Base-by-base conservation (phyloP, 257 asterid species). In the Ophiorrhiza pumila region DNA sequence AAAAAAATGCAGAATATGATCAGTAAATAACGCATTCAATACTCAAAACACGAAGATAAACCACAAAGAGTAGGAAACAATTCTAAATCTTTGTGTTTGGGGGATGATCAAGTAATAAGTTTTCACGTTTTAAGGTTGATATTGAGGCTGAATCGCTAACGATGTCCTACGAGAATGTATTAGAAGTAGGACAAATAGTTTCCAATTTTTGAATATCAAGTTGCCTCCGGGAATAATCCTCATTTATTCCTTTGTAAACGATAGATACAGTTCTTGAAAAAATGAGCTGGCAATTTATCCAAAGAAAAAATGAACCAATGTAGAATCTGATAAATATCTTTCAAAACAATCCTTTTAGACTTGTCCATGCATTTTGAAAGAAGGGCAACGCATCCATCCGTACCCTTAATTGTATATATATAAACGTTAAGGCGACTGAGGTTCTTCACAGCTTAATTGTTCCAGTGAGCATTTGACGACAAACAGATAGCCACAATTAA, bases 311-410 rank as follows among this genome's bases (percentile, higher is more conserved):
- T 17, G 71, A 72, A 35, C 53, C 14, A 32, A 67, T 41, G 41
- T 68, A 71, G 83, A 73, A 83, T 83, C 76, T 57, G 47, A 25
- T 4, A 72, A 43, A 78, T 41, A 55, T 76, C 74, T 71, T 65
- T 69, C 46, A 15, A 47, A 46, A 71, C 65, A 77, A 62, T 65
- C 66, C 55, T 66, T 49, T 58, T 70, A 1, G 20, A 46, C 12
- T n/a, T n/a, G 18, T 66, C 56, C 23, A 65, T 8, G 71, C 73
- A 47, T 69, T 59, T n/a, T 62, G 60, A 42, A 50, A n/a, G 46
- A 65, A 74, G 56, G 70, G 72, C 20, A 49, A 69, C 60, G 25
- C 22, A n/a, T n/a, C n/a, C n/a, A 46, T 78, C 56, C 60, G 68
- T 55, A 41, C 64, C 46, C 56, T 47, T 67, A 63, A 58, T 27